These are phyloP conservation scores for Panicum miliaceum DNA, from an alignment of 176 grass and related monocot genomes.

Conservation along the genomic window DNA sequence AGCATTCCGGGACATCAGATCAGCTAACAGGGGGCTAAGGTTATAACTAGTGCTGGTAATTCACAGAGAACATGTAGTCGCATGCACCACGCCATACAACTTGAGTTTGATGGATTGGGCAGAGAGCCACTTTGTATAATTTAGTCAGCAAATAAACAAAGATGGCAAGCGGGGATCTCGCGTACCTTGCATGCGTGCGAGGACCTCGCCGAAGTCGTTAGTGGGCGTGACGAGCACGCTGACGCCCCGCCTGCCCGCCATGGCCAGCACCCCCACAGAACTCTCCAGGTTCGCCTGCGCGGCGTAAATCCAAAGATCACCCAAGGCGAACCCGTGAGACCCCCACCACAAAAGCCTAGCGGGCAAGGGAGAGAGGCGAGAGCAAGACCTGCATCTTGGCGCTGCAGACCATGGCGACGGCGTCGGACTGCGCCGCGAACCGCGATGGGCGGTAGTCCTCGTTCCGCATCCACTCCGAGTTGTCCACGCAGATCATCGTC, in stretches of 20 bases:
- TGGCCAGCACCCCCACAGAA: conserved; percentile 65
- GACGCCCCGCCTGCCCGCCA: conserved; percentile 57
- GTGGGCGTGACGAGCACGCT: conserved; percentile 59
- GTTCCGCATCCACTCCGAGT: conserved; percentile 60
- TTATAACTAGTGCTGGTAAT: background rate
- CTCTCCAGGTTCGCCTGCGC: conserved; percentile 55
- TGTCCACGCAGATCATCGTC: conserved; percentile 57
- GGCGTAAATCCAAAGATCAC: background rate
- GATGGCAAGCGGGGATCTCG: too few relatives aligned
- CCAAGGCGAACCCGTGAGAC: background rate
- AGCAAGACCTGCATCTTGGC: conserved; percentile 50
- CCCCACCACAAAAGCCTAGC: background rate
- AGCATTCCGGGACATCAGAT: background rate
- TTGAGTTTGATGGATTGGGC: background rate
- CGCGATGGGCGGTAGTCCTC: conserved; percentile 52
- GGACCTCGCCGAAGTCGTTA: conserved; percentile 57
- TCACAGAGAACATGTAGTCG: background rate
- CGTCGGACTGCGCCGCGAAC: conserved; percentile 50
- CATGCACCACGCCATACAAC: background rate
- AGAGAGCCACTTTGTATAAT: background rate
- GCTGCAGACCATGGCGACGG: conserved; percentile 46
- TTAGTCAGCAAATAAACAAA: background rate
- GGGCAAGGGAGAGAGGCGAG: too few relatives aligned
- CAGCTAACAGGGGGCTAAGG: background rate
- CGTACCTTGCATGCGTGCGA: conserved; percentile 54